Conservation (phyloP, 805 yeast species). For the Cyberlindnera euphorbiae region DNA sequence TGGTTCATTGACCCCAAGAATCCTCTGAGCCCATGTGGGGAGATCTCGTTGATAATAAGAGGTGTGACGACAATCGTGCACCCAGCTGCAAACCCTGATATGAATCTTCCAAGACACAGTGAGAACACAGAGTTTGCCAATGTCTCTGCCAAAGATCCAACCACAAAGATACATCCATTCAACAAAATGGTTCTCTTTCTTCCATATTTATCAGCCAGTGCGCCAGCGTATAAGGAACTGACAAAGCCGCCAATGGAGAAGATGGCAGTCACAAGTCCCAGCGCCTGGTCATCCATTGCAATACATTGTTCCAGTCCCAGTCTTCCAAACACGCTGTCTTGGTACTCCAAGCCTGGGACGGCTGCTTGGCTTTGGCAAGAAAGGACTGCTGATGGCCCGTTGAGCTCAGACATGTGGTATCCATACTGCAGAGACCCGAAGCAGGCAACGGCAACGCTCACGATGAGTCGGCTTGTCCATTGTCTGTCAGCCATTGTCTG, state of each 20-base stretch:
- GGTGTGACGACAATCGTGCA: constrained; percentile 83
- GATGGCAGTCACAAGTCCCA: constrained; percentile 73
- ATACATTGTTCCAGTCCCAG: constrained; percentile 53
- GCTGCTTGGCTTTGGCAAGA: constrained; percentile 42
- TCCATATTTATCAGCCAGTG: constrained; percentile 61
- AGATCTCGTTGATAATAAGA: constrained; percentile 70
- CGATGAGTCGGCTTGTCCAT: constrained; percentile 30
- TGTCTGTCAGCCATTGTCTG: constrained; percentile 9
- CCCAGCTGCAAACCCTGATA: constrained; percentile 87
- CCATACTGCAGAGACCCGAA: constrained; percentile 87
- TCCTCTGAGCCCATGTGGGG: constrained; percentile 69
- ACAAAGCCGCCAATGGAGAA: constrained; percentile 82
- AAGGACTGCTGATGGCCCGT: constrained; percentile 76
- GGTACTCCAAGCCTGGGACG: constrained; percentile 23
- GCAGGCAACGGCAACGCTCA: constrained; percentile 55
- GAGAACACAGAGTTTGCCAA: constrained; percentile 36
- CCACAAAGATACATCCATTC: constrained; percentile 45
- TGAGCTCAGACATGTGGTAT: constrained; percentile 89
- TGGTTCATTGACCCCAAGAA: constrained; percentile 87
- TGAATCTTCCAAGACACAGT: constrained; percentile 63
- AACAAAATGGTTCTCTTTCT: constrained; percentile 48
- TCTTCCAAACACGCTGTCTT: constrained; percentile 24
- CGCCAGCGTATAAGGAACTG: constrained; percentile 68
- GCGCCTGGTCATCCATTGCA: constrained; percentile 46
- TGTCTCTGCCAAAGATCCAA: constrained; percentile 64